Base-by-base conservation (phyloP, 2,329 filamentous ascomycete species). In the Claviceps paspali region DNA sequence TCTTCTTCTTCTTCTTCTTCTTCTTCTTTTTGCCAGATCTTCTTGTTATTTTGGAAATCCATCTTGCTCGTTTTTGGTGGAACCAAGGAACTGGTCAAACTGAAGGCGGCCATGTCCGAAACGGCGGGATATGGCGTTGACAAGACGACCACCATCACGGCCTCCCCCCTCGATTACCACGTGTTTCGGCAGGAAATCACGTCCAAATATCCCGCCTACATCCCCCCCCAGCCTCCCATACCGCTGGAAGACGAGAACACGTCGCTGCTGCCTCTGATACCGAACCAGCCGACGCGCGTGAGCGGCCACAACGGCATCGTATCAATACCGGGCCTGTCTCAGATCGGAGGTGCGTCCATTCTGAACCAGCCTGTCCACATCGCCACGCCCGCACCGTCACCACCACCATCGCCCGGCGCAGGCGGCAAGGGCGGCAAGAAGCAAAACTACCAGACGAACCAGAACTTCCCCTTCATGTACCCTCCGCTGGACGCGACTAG, bases 391-490 rank as follows among this genome's bases (percentile, higher is more conserved):
- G 88, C 87, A 0, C 91, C 91, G 2, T 98, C 91, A 0, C 91
- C 91, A 18, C 91, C 91, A 0, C 91, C 91, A 1, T 95, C 88
- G 1, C 91, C 91, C 1, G 70, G 66, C 8, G 79, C 80, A 24
- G 87, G 86, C 19, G 86, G 86, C 0, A 98, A 96, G 56, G 84
- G 82, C 36, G 87, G 82, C 1, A 98, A 98, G 66, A 98, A 98
- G 54, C 91, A 98, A 52, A 98, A 96, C 48, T 98, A 98, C 51
- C 91, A 98, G 56, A 98, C 91, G 0, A 98, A 98, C 52, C 91
- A 98, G 50, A 91, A 95, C 53, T 96, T 98, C 46, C 91, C 91
- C 0, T 96, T 98, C 52, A 77, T 98, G 62, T 98, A 98, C 48
- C 91, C 91, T 2, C 91, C 91, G 1, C 64, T 95, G 14, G 88